Evolutionary conservation across 495 filamentous ascomycete species (phyloP).

Genomic region (Paragyromitra xinjiangensis): DNA sequence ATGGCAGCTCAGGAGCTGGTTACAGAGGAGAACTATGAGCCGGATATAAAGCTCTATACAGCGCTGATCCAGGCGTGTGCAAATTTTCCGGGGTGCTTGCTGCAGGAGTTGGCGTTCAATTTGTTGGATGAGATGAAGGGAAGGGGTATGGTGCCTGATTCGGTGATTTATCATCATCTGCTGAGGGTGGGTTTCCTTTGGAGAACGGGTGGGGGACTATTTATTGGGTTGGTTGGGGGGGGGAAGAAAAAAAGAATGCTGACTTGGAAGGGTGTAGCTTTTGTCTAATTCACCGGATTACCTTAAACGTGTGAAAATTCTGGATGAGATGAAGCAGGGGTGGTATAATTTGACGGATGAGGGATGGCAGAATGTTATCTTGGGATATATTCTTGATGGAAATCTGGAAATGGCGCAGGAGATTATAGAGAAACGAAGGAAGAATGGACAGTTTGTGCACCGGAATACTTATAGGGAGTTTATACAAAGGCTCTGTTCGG

Average conservation of each 20-base stretch:
- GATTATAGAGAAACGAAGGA: conserved; percentile 72
- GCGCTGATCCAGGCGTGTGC: conserved; percentile 76
- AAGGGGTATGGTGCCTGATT: conserved; percentile 68
- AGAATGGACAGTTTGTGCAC: conserved; percentile 66
- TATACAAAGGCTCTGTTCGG: conserved; percentile 72
- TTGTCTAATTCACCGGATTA: conserved; percentile 84
- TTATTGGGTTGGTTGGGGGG: background rate
- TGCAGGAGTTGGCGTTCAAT: conserved; percentile 67
- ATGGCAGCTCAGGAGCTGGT: conserved; percentile 68
- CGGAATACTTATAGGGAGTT: conserved; percentile 79
- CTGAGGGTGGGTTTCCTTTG: conserved; percentile 67
- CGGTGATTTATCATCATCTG: conserved; percentile 73
- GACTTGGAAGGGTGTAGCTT: conserved; percentile 20
- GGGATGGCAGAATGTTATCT: conserved; percentile 73
- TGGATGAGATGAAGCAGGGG: conserved; percentile 72
- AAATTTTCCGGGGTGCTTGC: conserved; percentile 67
- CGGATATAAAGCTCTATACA: conserved; percentile 74
- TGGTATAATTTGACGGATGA: conserved; percentile 73
- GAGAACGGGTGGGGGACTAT: background rate
- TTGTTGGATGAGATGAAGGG: conserved; percentile 75
- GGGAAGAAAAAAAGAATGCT: conserved; percentile 37
- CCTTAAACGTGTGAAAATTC: conserved; percentile 72
- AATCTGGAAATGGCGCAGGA: conserved; percentile 84
- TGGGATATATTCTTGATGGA: conserved; percentile 78
- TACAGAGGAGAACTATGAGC: conserved; percentile 68